Conservation (phyloP, 306 rosid genomes). For the Arachis hypogaea region DNA sequence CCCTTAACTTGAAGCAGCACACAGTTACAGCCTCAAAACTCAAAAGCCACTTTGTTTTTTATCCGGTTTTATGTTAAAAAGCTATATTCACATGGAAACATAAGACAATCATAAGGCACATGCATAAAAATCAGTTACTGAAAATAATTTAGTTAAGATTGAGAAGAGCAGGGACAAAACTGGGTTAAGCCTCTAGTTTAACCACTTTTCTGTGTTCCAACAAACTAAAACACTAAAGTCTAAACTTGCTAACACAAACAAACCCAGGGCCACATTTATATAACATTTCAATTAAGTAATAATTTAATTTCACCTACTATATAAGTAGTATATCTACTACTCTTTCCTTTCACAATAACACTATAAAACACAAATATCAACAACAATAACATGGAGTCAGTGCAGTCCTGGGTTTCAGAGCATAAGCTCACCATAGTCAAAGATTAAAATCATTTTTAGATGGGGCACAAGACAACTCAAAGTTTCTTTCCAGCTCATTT, state of each 20-base stretch:
- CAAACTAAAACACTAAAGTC: neutral
- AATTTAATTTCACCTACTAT: no score
- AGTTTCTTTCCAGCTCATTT: no score
- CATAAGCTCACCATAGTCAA: no score
- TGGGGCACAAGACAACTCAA: no score
- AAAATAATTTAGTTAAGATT: neutral
- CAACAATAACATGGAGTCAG: no score
- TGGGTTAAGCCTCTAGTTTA: slow-evolving; percentile 51
- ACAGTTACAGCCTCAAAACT: neutral
- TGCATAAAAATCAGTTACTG: neutral
- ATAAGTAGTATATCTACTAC: no score
- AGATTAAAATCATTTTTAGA: no score
- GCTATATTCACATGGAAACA: neutral
- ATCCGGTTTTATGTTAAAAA: neutral
- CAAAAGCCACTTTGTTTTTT: neutral
- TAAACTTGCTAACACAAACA: neutral
- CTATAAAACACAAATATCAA: no score
- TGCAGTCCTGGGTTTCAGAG: no score
- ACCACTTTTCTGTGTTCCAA: slow-evolving; percentile 44
- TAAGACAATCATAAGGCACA: neutral
- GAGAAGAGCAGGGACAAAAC: slow-evolving; percentile 5
- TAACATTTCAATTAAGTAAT: no score
- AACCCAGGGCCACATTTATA: slow-evolving; percentile 45
- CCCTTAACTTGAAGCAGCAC: neutral
- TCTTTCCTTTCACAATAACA: no score